Percentiles rank a stretch among this genome's conserved stretches.
Evolutionary conservation across 179 eudicot genomes (phyloP).

Genomic region (Beta lomatogona): DNA sequence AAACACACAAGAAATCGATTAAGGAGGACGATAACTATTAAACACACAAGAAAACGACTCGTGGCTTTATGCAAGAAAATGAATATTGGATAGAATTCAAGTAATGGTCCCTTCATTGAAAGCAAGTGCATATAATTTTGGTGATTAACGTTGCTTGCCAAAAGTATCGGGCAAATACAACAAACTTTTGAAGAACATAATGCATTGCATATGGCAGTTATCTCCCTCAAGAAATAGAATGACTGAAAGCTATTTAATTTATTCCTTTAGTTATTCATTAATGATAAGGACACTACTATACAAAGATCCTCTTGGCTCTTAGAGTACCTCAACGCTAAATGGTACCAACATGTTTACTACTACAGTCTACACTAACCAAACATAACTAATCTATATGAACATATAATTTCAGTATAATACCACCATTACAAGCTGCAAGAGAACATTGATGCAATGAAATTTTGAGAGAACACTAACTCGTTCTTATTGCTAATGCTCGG

Average conservation of each 20-base stretch:
- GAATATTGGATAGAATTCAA: background rate
- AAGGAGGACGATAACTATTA: background rate
- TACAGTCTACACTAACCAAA: constrained; percentile 19
- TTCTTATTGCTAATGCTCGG: background rate
- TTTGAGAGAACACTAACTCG: constrained; percentile 19
- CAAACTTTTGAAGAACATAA: background rate
- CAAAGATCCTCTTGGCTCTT: constrained; percentile 5
- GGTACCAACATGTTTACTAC: constrained; percentile 28
- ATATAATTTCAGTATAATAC: constrained; percentile 12
- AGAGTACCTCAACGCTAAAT: constrained; percentile 25
- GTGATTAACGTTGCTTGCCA: constrained; percentile 10
- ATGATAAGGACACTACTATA: constrained; percentile 19
- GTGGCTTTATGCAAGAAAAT: constrained; percentile 7
- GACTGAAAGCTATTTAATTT: constrained; percentile 7
- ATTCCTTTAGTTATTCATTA: constrained; percentile 20
- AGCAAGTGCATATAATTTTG: background rate
- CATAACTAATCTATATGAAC: constrained; percentile 15
- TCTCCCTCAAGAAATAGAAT: constrained; percentile 22
- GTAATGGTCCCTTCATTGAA: constrained; percentile 10
- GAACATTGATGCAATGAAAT: constrained; percentile 4
- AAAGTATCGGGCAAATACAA: constrained; percentile 2
- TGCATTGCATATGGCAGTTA: constrained; percentile 4
- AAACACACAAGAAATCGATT: background rate
- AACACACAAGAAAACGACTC: constrained; percentile 14
- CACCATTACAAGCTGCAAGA: constrained; percentile 22